A percentile compares a stretch with the other conserved stretches of the same genome.
Conservation (phyloP, 495 filamentous ascomycete species). For the Monascus purpureus region DNA sequence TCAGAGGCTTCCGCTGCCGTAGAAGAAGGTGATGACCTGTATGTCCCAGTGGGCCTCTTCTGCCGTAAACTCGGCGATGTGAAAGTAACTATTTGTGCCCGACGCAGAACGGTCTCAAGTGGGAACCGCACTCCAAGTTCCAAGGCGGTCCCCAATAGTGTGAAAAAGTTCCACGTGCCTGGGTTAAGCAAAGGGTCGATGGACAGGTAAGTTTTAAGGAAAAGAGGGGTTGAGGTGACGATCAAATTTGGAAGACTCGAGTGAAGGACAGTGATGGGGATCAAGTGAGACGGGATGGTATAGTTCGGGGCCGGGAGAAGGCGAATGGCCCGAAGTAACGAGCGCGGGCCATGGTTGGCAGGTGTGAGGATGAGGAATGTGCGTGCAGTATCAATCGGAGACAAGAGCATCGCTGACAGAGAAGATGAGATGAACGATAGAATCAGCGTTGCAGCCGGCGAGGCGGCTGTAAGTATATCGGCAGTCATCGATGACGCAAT, state of each 20-base stretch:
- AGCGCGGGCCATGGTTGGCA: slow-evolving; percentile 53
- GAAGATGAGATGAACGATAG: slow-evolving; percentile 75
- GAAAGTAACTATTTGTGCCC: slow-evolving; percentile 65
- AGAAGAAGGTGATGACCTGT: slow-evolving; percentile 8
- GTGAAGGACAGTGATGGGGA: slow-evolving; percentile 76
- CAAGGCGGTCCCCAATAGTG: slow-evolving; percentile 60
- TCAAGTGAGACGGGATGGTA: slow-evolving; percentile 51
- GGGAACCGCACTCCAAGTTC: slow-evolving; percentile 79
- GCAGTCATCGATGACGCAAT: slow-evolving; percentile 36
- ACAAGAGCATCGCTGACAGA: slow-evolving; percentile 60
- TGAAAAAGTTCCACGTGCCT: slow-evolving; percentile 57
- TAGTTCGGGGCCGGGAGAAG: slow-evolving; percentile 56
- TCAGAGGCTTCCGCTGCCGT: slow-evolving; percentile 26
- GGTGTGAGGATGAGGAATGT: slow-evolving; percentile 79
- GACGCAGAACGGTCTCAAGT: slow-evolving; percentile 78
- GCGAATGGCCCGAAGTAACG: slow-evolving; percentile 58
- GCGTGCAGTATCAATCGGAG: slow-evolving; percentile 79
- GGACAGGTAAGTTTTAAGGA: slow-evolving; percentile 61
- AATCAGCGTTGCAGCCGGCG: slow-evolving; percentile 56
- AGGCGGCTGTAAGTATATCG: slow-evolving; percentile 55
- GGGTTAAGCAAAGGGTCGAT: slow-evolving; percentile 77
- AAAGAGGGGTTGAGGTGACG: slow-evolving; percentile 62
- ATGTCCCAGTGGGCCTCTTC: slow-evolving; percentile 40
- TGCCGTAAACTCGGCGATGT: slow-evolving; percentile 31
- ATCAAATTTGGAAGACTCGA: slow-evolving; percentile 70